A percentile compares a stretch with the other conserved stretches of the same genome.
Conservation (phyloP, 768 basidiomycete genomes). For the Tricholoma flavovirens region DNA sequence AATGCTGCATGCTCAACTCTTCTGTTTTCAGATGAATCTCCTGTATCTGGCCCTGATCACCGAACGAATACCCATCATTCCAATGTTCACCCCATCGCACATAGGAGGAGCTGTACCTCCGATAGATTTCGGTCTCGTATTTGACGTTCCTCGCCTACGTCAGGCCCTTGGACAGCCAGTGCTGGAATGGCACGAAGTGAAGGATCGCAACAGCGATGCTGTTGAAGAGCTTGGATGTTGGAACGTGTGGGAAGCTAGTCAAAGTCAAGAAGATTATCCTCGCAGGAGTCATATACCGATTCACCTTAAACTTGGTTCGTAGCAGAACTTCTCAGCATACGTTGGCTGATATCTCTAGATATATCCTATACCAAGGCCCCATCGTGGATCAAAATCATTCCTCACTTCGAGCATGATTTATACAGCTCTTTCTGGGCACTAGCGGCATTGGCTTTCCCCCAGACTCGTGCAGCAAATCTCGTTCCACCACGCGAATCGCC, state of each 20-base stretch:
- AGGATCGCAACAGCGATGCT: constrained; percentile 34
- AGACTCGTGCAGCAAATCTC: constrained; percentile 32
- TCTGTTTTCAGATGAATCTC: constrained; percentile 38
- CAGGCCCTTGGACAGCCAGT: constrained; percentile 39
- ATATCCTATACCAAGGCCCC: constrained; percentile 49
- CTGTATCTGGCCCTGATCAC: constrained; percentile 56
- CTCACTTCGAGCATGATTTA: constrained; percentile 37
- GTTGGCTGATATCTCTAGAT: constrained; percentile 28
- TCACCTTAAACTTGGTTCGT: constrained; percentile 36
- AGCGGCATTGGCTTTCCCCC: constrained; percentile 41
- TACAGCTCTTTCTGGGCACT: constrained; percentile 43
- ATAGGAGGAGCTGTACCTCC: constrained; percentile 43
- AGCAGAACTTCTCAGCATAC: background rate
- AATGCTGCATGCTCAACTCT: background rate
- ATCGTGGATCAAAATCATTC: constrained; percentile 42
- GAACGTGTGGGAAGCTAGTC: constrained; percentile 46
- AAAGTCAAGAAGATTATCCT: constrained; percentile 32
- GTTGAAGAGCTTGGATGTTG: constrained; percentile 52
- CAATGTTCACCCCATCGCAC: constrained; percentile 54
- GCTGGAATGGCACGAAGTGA: constrained; percentile 62
- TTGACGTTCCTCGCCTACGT: constrained; percentile 50
- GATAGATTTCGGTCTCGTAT: constrained; percentile 54
- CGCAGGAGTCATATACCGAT: constrained; percentile 32
- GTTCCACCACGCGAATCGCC: constrained; percentile 37
- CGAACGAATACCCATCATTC: constrained; percentile 52